These are phyloP conservation scores for Coniosporium apollinis DNA, from an alignment of 495 filamentous ascomycete genomes.

Conservation along the genomic window DNA sequence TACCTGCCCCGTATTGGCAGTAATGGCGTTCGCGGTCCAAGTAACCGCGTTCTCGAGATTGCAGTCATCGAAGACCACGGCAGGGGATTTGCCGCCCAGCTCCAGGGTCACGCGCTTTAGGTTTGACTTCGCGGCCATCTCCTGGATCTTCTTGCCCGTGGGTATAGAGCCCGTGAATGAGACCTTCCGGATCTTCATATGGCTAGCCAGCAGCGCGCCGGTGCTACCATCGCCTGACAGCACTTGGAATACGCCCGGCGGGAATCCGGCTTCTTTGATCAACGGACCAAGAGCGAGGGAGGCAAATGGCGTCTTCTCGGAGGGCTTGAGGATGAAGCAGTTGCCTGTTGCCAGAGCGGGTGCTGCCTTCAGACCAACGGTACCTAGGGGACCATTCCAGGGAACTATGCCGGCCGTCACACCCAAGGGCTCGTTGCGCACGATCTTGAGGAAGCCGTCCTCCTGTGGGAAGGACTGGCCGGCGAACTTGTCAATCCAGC, in stretches of 20 bases:
- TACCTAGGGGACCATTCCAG: constrained; percentile 28
- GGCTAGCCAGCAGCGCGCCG: constrained; percentile 23
- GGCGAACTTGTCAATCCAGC: constrained; percentile 31
- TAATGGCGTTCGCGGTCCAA: constrained; percentile 29
- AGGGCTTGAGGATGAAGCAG: constrained; percentile 16
- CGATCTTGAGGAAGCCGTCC: constrained; percentile 29
- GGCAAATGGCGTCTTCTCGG: constrained; percentile 17
- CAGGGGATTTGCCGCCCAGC: constrained; percentile 30
- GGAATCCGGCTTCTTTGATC: constrained; percentile 24
- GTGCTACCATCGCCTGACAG: constrained; percentile 21
- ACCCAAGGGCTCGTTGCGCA: constrained; percentile 27
- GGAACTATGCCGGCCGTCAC: constrained; percentile 26
- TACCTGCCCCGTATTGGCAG: constrained; percentile 34
- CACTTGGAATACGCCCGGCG: constrained; percentile 26
- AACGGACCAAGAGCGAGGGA: constrained; percentile 14
- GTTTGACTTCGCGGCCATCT: constrained; percentile 27
- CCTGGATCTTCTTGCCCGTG: constrained; percentile 19
- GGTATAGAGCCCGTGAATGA: constrained; percentile 17
- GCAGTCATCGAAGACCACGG: constrained; percentile 29
- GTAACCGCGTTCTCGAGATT: constrained; percentile 27
- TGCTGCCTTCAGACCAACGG: constrained; percentile 25
- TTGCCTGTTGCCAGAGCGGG: constrained; percentile 31
- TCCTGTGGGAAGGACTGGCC: constrained; percentile 28
- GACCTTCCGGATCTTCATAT: constrained; percentile 22
- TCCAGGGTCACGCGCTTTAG: constrained; percentile 34